These are phyloP conservation scores for Auriculariales sp. DNA, from an alignment of 768 basidiomycete species.

Conservation along the genomic window DNA sequence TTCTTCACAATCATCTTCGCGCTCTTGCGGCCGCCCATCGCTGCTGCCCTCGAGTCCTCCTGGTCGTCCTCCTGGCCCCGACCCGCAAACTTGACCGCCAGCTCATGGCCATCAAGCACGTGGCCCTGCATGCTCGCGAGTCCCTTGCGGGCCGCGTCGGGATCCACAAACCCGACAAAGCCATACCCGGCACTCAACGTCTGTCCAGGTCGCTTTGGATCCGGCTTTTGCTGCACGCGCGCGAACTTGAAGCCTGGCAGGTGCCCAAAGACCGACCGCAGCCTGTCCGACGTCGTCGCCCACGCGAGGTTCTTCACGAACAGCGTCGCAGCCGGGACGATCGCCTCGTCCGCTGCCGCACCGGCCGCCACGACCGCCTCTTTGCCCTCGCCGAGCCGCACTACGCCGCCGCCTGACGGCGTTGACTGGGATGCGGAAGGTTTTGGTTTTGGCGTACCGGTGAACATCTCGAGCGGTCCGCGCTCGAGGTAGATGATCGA, in stretches of 20 bases:
- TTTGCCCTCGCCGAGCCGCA: slow-evolving; percentile 13
- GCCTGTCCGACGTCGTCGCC: slow-evolving; percentile 63
- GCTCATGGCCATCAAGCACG: slow-evolving; percentile 72
- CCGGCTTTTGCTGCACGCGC: slow-evolving; percentile 80
- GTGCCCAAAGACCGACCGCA: slow-evolving; percentile 53
- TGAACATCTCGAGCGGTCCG: slow-evolving; percentile 76
- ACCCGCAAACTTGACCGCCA: slow-evolving; percentile 78
- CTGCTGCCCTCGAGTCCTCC: slow-evolving; percentile 19
- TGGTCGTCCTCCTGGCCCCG: slow-evolving; percentile 50
- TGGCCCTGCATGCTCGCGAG: slow-evolving; percentile 66
- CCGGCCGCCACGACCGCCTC: slow-evolving; percentile 24
- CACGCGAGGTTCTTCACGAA: slow-evolving; percentile 96
- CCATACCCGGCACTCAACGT: slow-evolving; percentile 92
- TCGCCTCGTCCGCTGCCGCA: slow-evolving; percentile 13
- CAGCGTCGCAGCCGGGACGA: slow-evolving; percentile 65
- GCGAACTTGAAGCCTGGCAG: slow-evolving; percentile 77
- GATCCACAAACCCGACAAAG: slow-evolving; percentile 79
- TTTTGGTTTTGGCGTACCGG: slow-evolving; percentile 27
- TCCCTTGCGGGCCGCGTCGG: slow-evolving; percentile 59
- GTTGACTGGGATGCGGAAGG: slow-evolving; percentile 6
- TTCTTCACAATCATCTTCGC: slow-evolving; percentile 99
- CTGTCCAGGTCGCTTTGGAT: slow-evolving; percentile 54
- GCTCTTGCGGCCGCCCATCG: slow-evolving; percentile 40
- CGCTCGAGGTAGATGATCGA: slow-evolving; percentile 87
- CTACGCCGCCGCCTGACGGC: background rate